Evolutionary conservation across 345 rosid species (phyloP), one percentile per base, ranked within the genome.

Genomic region (Citrus reticulata): DNA sequence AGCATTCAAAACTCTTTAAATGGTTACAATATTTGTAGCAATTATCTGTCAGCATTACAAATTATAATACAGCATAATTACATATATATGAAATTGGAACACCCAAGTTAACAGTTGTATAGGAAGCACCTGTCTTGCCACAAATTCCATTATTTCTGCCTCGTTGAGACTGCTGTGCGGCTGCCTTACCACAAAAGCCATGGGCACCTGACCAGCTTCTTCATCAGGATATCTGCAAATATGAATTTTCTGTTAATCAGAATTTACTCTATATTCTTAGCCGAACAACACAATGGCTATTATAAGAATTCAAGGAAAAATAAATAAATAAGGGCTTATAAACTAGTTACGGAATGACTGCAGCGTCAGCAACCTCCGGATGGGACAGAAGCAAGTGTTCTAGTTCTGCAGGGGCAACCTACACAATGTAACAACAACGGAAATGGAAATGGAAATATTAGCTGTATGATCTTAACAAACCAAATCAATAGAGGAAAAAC

Each of bases 341-440:
- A 68, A 8, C 39, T 40, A 42, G 2, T 69, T 69, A 42, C 73
- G 58, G 83, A 13, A 80, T 40, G 0, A 87, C 87, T 7, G 83
- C 89, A 19, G 83, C 86, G 58, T 84, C 89, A 5, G 67, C 46
- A 35, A 87, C 82, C 54, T 79, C 79, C 2, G 75, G 83, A 55
- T 84, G 86, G 49, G 87, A 80, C 16, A 62, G 80, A 29, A 87
- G 84, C 82, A 83, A 29, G 40, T 84, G 80, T 67, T 87, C 87
- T n/a, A 84, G 71, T 57, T 87, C 87, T 27, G 85, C 89, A 0
- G 87, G 86, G 39, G 89, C 83, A 6, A 86, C 89, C 87, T 84
- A 70, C 24, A 71, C 5, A n/a, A 9, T 7, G 19, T 32, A 20
- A 30, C 6, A 57, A 46, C 51, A 11, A 11, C 3, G 16, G 51